These are phyloP conservation scores for Suillus tomentosus DNA, from an alignment of 768 basidiomycete species.

Conservation along the genomic window DNA sequence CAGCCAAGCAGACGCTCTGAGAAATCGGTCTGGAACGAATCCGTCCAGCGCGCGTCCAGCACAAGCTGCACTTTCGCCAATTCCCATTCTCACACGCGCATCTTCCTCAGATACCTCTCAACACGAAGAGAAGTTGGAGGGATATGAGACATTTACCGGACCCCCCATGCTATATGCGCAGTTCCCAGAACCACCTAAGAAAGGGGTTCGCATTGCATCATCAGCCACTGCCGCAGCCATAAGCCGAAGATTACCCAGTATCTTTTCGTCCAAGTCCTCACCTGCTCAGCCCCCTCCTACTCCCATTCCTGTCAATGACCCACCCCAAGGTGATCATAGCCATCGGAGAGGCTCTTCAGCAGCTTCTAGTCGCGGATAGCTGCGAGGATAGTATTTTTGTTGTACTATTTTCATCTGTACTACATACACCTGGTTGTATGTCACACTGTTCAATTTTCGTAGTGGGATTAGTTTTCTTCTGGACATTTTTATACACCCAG, in stretches of 20 bases:
- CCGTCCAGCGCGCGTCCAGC: constrained; percentile 50
- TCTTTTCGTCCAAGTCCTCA: constrained; percentile 57
- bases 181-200: constrained; percentile 69
- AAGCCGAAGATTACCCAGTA: constrained; percentile 66
- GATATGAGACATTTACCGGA: constrained; percentile 56
- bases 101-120: constrained; percentile 56
- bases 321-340: constrained; percentile 21
- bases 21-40: constrained; percentile 69
- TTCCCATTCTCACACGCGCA: constrained; percentile 48
- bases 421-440: constrained; percentile 14
- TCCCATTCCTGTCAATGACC: constrained; percentile 23
- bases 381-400: not conserved
- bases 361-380: constrained; percentile 36
- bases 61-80: constrained; percentile 41
- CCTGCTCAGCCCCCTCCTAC: constrained; percentile 38
- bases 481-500: constrained; percentile 22
- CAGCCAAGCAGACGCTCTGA: constrained; percentile 44
- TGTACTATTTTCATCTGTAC: constrained; percentile 15
- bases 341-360: constrained; percentile 49
- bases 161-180: constrained; percentile 70
- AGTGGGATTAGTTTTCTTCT: constrained; percentile 27
- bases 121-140: constrained; percentile 43
- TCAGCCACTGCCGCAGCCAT: constrained; percentile 50
- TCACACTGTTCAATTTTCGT: constrained; percentile 17
- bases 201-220: constrained; percentile 41